These are phyloP conservation scores for Trichoderma harzianum DNA, from an alignment of 2,329 filamentous ascomycete genomes.

Conservation along the genomic window DNA sequence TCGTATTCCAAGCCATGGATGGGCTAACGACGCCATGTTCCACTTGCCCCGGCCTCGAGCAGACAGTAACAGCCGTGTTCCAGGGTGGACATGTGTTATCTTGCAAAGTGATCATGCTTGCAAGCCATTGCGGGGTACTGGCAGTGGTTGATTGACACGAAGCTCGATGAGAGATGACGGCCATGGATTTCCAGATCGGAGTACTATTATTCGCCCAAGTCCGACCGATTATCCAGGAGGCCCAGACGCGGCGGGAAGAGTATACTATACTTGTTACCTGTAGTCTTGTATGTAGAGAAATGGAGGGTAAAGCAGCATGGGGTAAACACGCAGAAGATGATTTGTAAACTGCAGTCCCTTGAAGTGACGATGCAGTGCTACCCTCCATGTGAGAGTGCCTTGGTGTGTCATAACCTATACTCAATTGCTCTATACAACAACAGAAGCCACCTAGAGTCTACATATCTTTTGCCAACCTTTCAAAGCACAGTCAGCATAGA, in stretches of 20 bases:
- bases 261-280: not conserved
- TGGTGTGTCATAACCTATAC: not conserved
- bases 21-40: not conserved
- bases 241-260: not conserved
- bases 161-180: not conserved
- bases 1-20: not conserved
- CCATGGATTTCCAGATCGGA: not conserved
- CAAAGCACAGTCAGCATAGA: not conserved
- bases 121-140: not conserved
- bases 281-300: not conserved
- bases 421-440: not conserved
- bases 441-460: not conserved
- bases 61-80: not conserved
- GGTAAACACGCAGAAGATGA: not conserved
- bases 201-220: not conserved
- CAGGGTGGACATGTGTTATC: not conserved
- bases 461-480: not conserved
- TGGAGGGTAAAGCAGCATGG: not conserved
- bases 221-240: not conserved
- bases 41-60: not conserved
- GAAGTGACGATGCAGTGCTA: not conserved
- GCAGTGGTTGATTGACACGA: not conserved
- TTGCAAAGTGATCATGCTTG: not conserved
- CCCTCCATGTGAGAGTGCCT: not conserved
- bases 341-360: not conserved